Conservation (phyloP, 2,329 filamentous ascomycete genomes). For the Penicillium sp. region DNA sequence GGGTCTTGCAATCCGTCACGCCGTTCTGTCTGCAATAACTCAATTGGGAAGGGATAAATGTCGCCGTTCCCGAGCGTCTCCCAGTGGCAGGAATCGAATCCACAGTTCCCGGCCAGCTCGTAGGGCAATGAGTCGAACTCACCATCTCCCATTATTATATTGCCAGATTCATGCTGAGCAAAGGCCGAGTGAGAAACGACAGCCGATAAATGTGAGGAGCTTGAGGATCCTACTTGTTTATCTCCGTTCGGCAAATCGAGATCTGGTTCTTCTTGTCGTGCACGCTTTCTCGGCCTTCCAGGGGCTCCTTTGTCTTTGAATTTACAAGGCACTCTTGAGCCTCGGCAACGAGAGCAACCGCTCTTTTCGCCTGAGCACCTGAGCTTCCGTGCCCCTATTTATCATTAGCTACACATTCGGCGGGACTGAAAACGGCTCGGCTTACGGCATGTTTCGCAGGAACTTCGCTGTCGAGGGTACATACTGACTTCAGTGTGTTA, state of each 20-base stretch:
- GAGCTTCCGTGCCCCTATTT: slow-evolving; percentile 25
- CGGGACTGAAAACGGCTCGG: not conserved
- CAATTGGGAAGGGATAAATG: slow-evolving; percentile 15
- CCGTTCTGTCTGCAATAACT: slow-evolving; percentile 8
- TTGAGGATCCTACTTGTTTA: slow-evolving; percentile 6
- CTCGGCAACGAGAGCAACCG: slow-evolving; percentile 26
- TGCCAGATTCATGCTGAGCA: not conserved
- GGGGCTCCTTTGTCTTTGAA: slow-evolving; percentile 28
- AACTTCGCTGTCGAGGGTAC: slow-evolving; percentile 23
- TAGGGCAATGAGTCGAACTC: slow-evolving; percentile 16
- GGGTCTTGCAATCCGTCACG: not conserved
- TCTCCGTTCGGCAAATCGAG: slow-evolving; percentile 1
- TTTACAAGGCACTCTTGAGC: slow-evolving; percentile 22
- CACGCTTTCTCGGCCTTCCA: slow-evolving; percentile 26
- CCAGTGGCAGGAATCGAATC: slow-evolving; percentile 16
- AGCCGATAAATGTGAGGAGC: slow-evolving; percentile 9
- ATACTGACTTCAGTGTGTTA: slow-evolving; percentile 8
- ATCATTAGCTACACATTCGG: slow-evolving; percentile 2
- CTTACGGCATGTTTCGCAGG: slow-evolving; percentile 29
- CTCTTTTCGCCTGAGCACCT: slow-evolving; percentile 28
- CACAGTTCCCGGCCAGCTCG: slow-evolving; percentile 17
- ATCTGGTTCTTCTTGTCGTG: slow-evolving; percentile 13
- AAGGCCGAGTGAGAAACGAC: not conserved
- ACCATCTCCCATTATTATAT: slow-evolving; percentile 8
- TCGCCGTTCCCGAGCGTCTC: slow-evolving; percentile 16